Base-by-base conservation (phyloP, 371 early-diverging fungal genomes). In the Rhizopus sp. region DNA sequence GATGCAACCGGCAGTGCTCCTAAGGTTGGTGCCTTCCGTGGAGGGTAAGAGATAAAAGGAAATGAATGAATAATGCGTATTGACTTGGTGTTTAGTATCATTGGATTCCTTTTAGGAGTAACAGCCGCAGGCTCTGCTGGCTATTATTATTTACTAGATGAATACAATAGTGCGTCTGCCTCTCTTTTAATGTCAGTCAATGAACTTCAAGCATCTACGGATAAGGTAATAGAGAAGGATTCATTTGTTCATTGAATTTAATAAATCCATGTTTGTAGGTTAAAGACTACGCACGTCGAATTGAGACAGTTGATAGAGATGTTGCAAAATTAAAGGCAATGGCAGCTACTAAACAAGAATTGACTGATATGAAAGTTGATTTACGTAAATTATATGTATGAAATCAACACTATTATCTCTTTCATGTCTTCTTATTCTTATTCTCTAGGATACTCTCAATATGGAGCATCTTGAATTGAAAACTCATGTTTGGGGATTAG, bases 101-200 rank as follows among this genome's bases (percentile, higher is more conserved):
- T 91, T 62, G 93, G 93, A 10, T 90, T 92, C 63, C 69, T 92
- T 40, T 67, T 91, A n/a, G 93, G 93, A 16, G 83, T 87, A 15
- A 84, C 89, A 13, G 63, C 81, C 42, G 88, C 93, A 34, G 90
- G 93, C 3, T 83, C 84, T n/a, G 75, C 80, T 31, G 91, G 92
- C 15, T 92, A 90, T 59, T 88, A 86, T 60, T 89, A 90, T 57
- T 75, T 92, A 42, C 72, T 92, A 55, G 91, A 90, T 53, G 91
- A 92, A 71, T 92, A 92, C 65, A 88, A 89, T 51, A 77, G 73
- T 45, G 88, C 90, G 7, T 88, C 91, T 33, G 76, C 67, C 48
- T 70, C 89, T 23, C 73, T 92, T 33, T 69, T 92, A 69, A 72
- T 66, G 66, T 88, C 91, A 7, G 86, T 92, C 13, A 81, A 89